Evolutionary conservation across 1,284 basidiomycete species (phyloP), one percentile per base, ranked within the genome.

Genomic region (Ganoderma resinaceum): DNA sequence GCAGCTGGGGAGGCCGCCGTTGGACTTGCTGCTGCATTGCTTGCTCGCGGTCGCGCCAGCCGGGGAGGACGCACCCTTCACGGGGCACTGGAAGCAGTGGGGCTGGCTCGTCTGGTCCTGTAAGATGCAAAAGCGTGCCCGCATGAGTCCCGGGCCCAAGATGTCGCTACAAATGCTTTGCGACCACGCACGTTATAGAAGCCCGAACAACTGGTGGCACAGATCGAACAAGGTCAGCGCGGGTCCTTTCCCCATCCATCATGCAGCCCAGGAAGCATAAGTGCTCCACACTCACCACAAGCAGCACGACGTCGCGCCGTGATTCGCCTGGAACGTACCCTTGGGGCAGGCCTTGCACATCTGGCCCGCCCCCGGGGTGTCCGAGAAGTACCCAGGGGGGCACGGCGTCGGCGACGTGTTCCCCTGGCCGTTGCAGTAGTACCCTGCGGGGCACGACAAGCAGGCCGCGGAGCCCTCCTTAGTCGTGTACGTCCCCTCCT

Each of bases 231-330:
- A 38, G 31, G 31, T 64, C 5, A 61, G 62, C 29, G 12, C 14
- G 23, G 8, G 5, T 12, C 8, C 1, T 26, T 43, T 43, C n/a
- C 18, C 18, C 12, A 1, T 35, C 18, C 5, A 18, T 31, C 1
- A 7, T 23, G 2, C 16, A 2, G 46, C 26, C 23, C 23, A 49
- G 26, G 6, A 60, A 38, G 2, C 52, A 26, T 16, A 29, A 29
- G 2, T 18, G 16, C 20, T 29, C 11, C 11, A 4, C 3, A 57
- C 73, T 63, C 52, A 76, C 73, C 75, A 77, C 18, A 43, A 52
- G 62, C 75, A 77, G 57, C 75, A 77, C 23, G 68, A 40, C n/a
- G 74, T 76, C 5, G 75, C 74, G 8, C 76, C 76, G 31, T 60
- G 46, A 1, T 66, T 42, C 16, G 64, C 55, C 40, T 67, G 73